Base-by-base conservation (phyloP, 225 moss, liverwort and hornwort species). In the Asterella californica region DNA sequence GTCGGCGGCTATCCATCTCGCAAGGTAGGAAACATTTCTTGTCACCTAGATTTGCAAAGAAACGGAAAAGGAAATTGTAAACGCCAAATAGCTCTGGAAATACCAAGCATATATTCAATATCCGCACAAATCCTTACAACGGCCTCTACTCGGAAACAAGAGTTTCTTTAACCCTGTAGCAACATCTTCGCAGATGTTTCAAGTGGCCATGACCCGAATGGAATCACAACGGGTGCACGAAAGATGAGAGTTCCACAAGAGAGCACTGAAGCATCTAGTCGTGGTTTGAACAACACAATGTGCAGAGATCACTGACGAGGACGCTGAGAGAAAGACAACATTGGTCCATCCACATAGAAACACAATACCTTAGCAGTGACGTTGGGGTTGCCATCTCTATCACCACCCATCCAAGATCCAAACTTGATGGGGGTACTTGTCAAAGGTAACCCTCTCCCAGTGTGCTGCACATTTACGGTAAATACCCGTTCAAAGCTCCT, bases 371-470 rank as follows among this genome's bases (percentile, higher is more conserved):
- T 95, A 2, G 92, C 90, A 59, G 91, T 93, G 45, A 95, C 94
- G 74, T 95, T 93, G 21, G 91, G 94, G 67, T 95, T 95, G 15
- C 92, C 94, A 78, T 95, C 94, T 66, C 91, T 84, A 65, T 95
- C 95, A 19, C 95, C 93, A 79, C 95, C 95, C 69, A 95, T 95
- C 95, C 95, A 95, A 21, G 95, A 90, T 30, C 95, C 95, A 76
- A 92, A 95, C 61, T 93, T 95, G 48, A 95, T 95, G 0, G 95
- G 95, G 11, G 93, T 95, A 59, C 85, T 75, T 17, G 83, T 85
- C 34, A 95, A 75, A 72, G 95, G 95, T 49, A 95, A 87, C 33
- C 88, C 82, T 82, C 85, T 91, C 47, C 93, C 91, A 1, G 90
- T 90, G 30, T 93, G 91, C 82, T 89, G 82, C 78, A 83, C 14